Evolutionary conservation across 129 eudicot species (phyloP).

Genomic region (Ambrosia artemisiifolia): DNA sequence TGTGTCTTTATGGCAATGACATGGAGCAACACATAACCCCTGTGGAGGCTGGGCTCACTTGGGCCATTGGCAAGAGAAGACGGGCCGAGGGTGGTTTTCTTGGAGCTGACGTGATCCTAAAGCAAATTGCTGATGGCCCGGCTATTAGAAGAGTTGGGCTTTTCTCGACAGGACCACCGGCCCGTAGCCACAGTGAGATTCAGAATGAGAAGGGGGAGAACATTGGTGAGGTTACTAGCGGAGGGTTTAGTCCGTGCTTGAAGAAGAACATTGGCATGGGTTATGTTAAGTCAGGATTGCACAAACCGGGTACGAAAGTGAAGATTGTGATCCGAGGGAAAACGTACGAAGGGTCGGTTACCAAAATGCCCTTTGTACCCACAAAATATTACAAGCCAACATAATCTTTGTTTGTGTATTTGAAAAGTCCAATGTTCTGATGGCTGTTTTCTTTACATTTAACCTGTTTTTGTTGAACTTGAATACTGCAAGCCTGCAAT

Average conservation of each 20-base stretch:
- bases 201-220: slow-evolving; percentile 69
- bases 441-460: slow-evolving; percentile 27
- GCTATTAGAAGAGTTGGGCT: slow-evolving; percentile 78
- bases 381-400: slow-evolving; percentile 95
- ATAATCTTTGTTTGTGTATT: slow-evolving; percentile 21
- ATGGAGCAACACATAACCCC: slow-evolving; percentile 96
- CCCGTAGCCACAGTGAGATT: slow-evolving; percentile 91
- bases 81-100: slow-evolving; percentile 97
- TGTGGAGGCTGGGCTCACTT: slow-evolving; percentile 92
- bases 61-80: slow-evolving; percentile 98
- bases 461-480: slow-evolving; percentile 35
- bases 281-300: slow-evolving; percentile 87
- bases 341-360: slow-evolving; percentile 65
- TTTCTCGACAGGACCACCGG: slow-evolving; percentile 82
- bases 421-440: slow-evolving; percentile 1
- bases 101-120: slow-evolving; percentile 91
- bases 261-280: slow-evolving; percentile 99
- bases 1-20: slow-evolving; percentile 94
- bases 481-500: slow-evolving; percentile 36
- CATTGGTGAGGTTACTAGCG: slow-evolving; percentile 92
- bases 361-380: slow-evolving; percentile 97
- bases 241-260: slow-evolving; percentile 97
- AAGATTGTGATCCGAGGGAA: slow-evolving; percentile 80
- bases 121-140: slow-evolving; percentile 88
- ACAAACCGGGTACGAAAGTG: slow-evolving; percentile 79